Evolutionary conservation across 192 early-diverging fungal species (phyloP).

Genomic region (Coemansia sp.): DNA sequence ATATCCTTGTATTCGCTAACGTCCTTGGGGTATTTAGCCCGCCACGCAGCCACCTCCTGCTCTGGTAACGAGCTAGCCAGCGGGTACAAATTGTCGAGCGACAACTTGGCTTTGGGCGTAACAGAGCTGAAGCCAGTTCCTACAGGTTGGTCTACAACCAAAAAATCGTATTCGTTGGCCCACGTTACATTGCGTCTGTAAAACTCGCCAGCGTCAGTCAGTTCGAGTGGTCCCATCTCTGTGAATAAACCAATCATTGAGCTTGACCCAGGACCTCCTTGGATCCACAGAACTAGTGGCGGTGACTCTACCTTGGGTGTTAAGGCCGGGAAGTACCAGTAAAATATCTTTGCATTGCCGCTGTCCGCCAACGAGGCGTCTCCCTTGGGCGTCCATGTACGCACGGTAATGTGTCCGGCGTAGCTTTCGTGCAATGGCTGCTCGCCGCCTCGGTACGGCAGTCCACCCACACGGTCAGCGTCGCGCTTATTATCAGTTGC

Average conservation of each 20-base stretch:
- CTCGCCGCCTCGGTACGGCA: constrained; percentile 55
- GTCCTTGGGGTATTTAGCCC: constrained; percentile 31
- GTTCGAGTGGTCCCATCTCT: constrained; percentile 73
- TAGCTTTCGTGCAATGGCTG: constrained; percentile 64
- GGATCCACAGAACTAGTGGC: constrained; percentile 77
- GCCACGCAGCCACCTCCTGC: constrained; percentile 23
- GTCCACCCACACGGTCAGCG: constrained; percentile 36
- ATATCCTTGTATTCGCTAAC: constrained; percentile 32
- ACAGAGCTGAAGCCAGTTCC: constrained; percentile 71
- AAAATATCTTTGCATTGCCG: constrained; percentile 59
- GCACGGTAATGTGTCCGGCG: constrained; percentile 62
- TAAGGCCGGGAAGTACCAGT: constrained; percentile 82
- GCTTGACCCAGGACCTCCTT: constrained; percentile 82
- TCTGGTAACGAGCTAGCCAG: constrained; percentile 31
- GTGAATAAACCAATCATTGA: constrained; percentile 81
- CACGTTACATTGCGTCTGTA: constrained; percentile 60
- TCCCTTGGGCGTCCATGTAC: constrained; percentile 53
- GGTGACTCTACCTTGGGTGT: constrained; percentile 61
- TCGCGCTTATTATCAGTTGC: neutral
- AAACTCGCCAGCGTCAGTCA: constrained; percentile 63
- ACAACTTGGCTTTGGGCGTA: constrained; percentile 31
- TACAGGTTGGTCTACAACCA: constrained; percentile 83
- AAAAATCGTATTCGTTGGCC: constrained; percentile 71
- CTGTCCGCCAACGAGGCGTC: constrained; percentile 24
- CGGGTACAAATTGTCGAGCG: constrained; percentile 48